A percentile compares a stretch with the other conserved stretches of the same genome.
Evolutionary conservation across 1,139 yeast genomes (phyloP).

Genomic region (Suhomyces ambrosiae): DNA sequence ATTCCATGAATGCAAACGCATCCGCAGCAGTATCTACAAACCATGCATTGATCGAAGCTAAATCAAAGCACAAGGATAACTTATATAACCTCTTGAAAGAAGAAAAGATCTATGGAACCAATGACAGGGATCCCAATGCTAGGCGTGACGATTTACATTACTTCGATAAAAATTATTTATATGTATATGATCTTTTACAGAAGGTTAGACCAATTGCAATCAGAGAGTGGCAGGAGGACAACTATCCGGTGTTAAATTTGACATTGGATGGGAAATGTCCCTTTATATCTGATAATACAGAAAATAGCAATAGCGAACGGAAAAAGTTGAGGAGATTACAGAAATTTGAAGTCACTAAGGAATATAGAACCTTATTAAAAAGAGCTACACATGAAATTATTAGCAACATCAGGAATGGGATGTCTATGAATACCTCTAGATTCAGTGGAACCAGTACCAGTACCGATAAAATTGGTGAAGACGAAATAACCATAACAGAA

Average conservation of each 20-base stretch:
- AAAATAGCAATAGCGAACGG: constrained; percentile 36
- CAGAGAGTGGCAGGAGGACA: constrained; percentile 70
- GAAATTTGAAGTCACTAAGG: constrained; percentile 44
- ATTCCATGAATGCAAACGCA: constrained; percentile 8
- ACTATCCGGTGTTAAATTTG: constrained; percentile 45
- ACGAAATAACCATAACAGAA: constrained; percentile 22
- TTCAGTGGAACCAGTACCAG: constrained; percentile 35
- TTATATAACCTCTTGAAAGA: constrained; percentile 74
- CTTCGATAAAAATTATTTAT: constrained; percentile 66
- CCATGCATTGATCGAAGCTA: constrained; percentile 12
- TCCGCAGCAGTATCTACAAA: constrained; percentile 14
- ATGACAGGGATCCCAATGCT: constrained; percentile 86
- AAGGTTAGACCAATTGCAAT: constrained; percentile 79
- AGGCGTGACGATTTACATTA: constrained; percentile 83
- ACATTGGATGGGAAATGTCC: constrained; percentile 74
- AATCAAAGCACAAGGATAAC: constrained; percentile 25
- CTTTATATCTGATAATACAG: constrained; percentile 54
- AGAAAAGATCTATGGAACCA: constrained; percentile 83
- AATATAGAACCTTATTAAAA: constrained; percentile 42
- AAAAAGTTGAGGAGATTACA: constrained; percentile 40
- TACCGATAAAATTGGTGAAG: constrained; percentile 29
- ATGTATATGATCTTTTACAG: constrained; percentile 81
- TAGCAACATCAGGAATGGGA: constrained; percentile 28
- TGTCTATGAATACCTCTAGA: constrained; percentile 20
- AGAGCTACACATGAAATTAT: constrained; percentile 40